A percentile compares a stretch with the other conserved stretches of the same genome.
phyloP scores from a whole-genome alignment of 2,329 filamentous ascomycete genomes.

The Coniochaeta hoffmannii region DNA sequence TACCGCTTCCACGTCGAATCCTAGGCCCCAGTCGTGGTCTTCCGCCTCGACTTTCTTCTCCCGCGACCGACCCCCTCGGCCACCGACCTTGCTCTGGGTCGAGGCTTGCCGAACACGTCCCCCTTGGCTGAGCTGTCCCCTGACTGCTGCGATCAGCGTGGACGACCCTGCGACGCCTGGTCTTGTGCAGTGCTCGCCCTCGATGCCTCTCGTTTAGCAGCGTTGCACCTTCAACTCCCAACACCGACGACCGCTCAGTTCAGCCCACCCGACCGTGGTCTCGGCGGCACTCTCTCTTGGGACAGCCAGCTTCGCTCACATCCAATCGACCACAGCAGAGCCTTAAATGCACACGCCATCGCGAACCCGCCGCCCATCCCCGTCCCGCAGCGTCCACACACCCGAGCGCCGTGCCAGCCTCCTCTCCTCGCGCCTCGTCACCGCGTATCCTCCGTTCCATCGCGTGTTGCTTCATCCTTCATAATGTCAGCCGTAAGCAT shows the following conservation, averaged over 20 bases:
- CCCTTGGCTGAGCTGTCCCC: neutral
- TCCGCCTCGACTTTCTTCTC: too few species aligned
- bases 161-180: neutral
- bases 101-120: too few species aligned
- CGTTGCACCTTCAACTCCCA: neutral
- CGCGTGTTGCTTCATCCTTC: conserved; percentile 4
- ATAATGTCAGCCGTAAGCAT: conserved; percentile 27
- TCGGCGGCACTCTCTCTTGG: neutral
- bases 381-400: neutral
- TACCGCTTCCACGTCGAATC: too few species aligned
- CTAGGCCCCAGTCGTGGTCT: too few species aligned
- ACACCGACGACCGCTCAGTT: neutral
- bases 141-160: neutral
- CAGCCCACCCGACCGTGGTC: neutral
- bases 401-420: neutral
- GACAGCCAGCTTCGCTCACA: neutral
- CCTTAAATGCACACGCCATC: neutral
- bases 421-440: neutral
- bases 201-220: neutral
- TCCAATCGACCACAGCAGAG: neutral
- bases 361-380: neutral
- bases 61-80: too few species aligned
- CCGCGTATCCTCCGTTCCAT: neutral
- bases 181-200: neutral
- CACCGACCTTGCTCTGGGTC: too few species aligned